Evolutionary conservation across 257 asterid genomes (phyloP), one percentile per base, ranked within the genome.

Genomic region (Solanum lignicaule): DNA sequence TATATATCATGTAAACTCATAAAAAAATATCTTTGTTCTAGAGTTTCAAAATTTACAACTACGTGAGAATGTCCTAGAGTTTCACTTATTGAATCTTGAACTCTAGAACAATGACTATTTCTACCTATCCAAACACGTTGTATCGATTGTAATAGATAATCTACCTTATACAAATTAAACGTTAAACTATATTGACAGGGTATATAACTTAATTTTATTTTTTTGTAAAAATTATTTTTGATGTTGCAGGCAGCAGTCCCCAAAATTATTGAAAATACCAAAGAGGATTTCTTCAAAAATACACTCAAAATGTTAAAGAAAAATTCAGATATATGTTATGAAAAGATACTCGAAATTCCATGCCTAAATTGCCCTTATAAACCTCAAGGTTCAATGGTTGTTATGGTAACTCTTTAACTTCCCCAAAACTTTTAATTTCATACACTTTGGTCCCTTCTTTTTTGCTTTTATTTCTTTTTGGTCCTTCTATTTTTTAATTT

Each of bases 331-430:
- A 87, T 88, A 52, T 94, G 98, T 87, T 92, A 68, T 58, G 68
- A 88, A 16, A 94, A 84, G 90, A 89, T 92, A 31, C 83, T 88
- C 71, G 98, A 96, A 87, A 94, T 95, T 83, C 88, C 69, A 32
- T 91, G 94, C 92, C 76, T 96, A 83, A 92, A 83, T 71, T 94
- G 97, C 88, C 95, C 98, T 48, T 55, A 86, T 25, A 93, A 94
- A 88, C 93, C 99, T 62, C 90, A 93, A 88, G 99, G 99, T 55
- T 92, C 99, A 27, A 96, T 95, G 98, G 93, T 95, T 33, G 87
- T 94, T 89, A 93, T 96, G 98, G 98, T 94, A 83, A 76, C 11
- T 41, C 14, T 27, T 13, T 27, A 29, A n/a, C 35, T 38, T n/a
- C 83, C 83, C 5, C 35, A 78, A n/a, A 38, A 0, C 35, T 78